phyloP scores from a whole-genome alignment of 371 early-diverging fungal genomes.

The Mortierella sp. region DNA sequence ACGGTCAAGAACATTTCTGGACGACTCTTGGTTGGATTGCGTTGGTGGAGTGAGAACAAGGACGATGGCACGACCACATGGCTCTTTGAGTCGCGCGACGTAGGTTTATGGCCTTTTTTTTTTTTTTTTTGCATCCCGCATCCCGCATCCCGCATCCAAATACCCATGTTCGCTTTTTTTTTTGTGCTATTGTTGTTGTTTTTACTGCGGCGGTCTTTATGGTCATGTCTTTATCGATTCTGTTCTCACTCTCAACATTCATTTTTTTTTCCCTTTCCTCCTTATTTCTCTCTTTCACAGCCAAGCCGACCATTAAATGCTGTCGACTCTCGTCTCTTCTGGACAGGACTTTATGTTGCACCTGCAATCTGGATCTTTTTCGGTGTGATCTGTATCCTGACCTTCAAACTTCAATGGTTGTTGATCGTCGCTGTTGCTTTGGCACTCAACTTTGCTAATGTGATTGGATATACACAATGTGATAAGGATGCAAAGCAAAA shows the following conservation, averaged over 20 bases:
- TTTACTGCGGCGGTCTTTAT: neutral
- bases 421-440: constrained; percentile 89
- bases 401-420: constrained; percentile 82
- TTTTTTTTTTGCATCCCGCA: neutral
- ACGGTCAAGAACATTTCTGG: constrained; percentile 98
- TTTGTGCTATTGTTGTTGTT: constrained; percentile 3
- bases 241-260: neutral
- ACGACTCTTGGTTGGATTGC: constrained; percentile 91
- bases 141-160: neutral
- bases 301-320: constrained; percentile 80
- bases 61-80: constrained; percentile 94
- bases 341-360: constrained; percentile 89
- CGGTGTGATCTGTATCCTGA: constrained; percentile 76
- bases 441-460: constrained; percentile 86
- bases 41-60: constrained; percentile 98
- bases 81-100: constrained; percentile 94
- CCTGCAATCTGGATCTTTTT: constrained; percentile 89
- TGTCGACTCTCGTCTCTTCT: constrained; percentile 91
- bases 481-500: constrained; percentile 89
- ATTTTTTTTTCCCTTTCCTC: neutral
- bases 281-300: constrained; percentile 36
- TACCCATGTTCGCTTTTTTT: no score
- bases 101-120: constrained; percentile 53
- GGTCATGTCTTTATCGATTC: neutral
- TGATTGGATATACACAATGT: constrained; percentile 94